Evolutionary conservation across 257 asterid species (phyloP), one percentile per base, ranked within the genome.

Genomic region (Nicotiana sylvestris): DNA sequence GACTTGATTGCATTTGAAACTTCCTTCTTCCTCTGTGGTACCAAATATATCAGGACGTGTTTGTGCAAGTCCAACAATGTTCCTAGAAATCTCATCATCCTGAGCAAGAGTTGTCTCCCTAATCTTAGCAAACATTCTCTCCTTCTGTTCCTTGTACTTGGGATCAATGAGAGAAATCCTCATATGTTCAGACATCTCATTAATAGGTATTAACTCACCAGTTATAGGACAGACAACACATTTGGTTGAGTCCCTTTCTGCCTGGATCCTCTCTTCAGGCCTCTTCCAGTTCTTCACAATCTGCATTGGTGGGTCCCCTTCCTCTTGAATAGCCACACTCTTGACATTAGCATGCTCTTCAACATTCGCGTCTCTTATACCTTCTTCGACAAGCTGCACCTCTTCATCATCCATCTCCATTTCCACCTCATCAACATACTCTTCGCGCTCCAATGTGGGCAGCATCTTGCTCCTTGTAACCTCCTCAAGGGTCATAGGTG

Each of bases 381-480:
- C 98, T 85, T 95, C 99, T 89, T 93, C 95, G 66, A 93, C 97
- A 83, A 93, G 89, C 89, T 92, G 92, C 60, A 92, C 91, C 93
- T 95, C 99, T 83, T 95, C 98, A 86, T 95, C 98, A 67, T 95
- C 99, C 99, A 95, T 95, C 72, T 92, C 95, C 99, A 93, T 95
- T 83, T 93, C 97, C 3, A 93, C 94, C 85, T 94, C 92, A 90
- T 93, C 98, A 81, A 89, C 87, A 81, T 82, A 58, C 77, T 92
- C 97, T n/a, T 91, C 98, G 67, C 89, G 95, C 80, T 90, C 96
- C 89, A 82, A 67, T 33, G 91, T 66, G 8, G 98, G 16, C 2
- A 16, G 83, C 82, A 91, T 78, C 93, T 93, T 95, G 92, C 98
- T 93, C 89, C 98, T 91, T 64, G 93, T 90, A 84, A 95, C 97